These are phyloP conservation scores for Iberis pinnata DNA, from an alignment of 345 rosid genomes.

Conservation along the genomic window DNA sequence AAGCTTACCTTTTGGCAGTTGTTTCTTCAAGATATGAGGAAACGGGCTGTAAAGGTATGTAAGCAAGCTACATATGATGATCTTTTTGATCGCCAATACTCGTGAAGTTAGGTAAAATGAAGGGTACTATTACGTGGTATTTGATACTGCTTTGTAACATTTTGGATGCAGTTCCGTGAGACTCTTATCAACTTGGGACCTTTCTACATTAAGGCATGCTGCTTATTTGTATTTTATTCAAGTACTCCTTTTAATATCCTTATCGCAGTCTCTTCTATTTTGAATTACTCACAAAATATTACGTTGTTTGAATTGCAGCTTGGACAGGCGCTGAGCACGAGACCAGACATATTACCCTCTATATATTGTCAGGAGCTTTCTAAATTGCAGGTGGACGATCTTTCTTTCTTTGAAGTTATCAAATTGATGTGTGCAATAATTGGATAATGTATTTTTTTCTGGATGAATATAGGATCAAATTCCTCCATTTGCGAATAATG, in stretches of 20 bases:
- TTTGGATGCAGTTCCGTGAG: conserved; percentile 69
- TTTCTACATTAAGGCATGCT: conserved; percentile 81
- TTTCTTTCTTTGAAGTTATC: conserved; percentile 11
- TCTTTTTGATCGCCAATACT: conserved; percentile 2
- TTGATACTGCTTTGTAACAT: conserved; percentile 5
- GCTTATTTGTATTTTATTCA: background rate
- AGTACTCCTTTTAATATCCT: background rate
- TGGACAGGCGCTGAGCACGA: conserved; percentile 95
- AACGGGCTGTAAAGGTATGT: conserved; percentile 64
- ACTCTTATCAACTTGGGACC: conserved; percentile 86
- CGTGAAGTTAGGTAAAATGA: background rate
- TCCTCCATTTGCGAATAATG: conserved; percentile 75
- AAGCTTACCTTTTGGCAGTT: conserved; percentile 69
- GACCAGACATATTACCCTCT: conserved; percentile 80
- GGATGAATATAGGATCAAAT: conserved; percentile 68
- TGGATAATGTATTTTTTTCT: conserved; percentile 12
- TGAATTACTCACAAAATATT: background rate
- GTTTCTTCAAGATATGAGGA: conserved; percentile 56
- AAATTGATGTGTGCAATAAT: background rate
- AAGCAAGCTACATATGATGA: background rate
- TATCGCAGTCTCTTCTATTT: background rate
- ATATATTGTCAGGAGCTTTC: conserved; percentile 90
- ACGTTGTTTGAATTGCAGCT: conserved; percentile 46
- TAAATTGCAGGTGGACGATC: conserved; percentile 61
- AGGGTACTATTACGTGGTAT: background rate